Percentiles rank a stretch among this genome's conserved stretches.
Evolutionary conservation across 257 asterid species (phyloP).

Genomic region (Paulownia fortunei): DNA sequence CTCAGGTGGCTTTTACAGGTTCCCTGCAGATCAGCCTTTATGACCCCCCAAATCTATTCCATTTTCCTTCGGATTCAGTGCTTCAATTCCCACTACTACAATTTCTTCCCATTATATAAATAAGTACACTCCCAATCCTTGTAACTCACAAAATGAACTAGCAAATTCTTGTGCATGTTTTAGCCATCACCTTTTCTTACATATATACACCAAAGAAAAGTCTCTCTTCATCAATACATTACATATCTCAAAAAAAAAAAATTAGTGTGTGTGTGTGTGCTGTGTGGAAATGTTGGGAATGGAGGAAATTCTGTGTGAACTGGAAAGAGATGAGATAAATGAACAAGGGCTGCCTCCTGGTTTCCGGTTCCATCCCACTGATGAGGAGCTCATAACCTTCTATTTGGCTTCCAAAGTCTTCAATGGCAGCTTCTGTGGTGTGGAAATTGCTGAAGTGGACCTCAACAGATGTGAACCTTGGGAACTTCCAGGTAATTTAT

Average conservation of each 20-base stretch:
- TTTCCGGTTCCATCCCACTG: slow-evolving; percentile 83
- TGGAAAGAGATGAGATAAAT: slow-evolving; percentile 47
- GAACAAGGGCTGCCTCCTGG: slow-evolving; percentile 78
- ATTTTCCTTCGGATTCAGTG: slow-evolving; percentile 60
- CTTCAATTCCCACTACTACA: slow-evolving; percentile 24
- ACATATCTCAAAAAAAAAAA: no score
- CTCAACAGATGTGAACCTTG: slow-evolving; percentile 90
- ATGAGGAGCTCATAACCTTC: slow-evolving; percentile 82
- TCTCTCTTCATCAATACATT: no score
- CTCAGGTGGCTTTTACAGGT: slow-evolving; percentile 66
- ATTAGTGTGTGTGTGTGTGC: background rate
- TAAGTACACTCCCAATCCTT: background rate
- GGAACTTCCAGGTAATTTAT: slow-evolving; percentile 88
- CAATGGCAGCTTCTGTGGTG: slow-evolving; percentile 48
- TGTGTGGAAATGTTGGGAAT: slow-evolving; percentile 48
- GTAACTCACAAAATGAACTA: background rate
- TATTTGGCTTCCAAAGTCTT: slow-evolving; percentile 79
- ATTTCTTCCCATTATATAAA: slow-evolving; percentile 27
- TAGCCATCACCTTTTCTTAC: background rate
- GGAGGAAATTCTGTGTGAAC: slow-evolving; percentile 71
- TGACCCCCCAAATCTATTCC: slow-evolving; percentile 33
- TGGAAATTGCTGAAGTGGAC: slow-evolving; percentile 73
- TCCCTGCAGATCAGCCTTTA: slow-evolving; percentile 45
- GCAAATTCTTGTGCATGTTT: background rate
- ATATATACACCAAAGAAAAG: no score